Evolutionary conservation across 2,329 filamentous ascomycete species (phyloP), one percentile per base, ranked within the genome.

Genomic region (Lasiodiplodia citricola): DNA sequence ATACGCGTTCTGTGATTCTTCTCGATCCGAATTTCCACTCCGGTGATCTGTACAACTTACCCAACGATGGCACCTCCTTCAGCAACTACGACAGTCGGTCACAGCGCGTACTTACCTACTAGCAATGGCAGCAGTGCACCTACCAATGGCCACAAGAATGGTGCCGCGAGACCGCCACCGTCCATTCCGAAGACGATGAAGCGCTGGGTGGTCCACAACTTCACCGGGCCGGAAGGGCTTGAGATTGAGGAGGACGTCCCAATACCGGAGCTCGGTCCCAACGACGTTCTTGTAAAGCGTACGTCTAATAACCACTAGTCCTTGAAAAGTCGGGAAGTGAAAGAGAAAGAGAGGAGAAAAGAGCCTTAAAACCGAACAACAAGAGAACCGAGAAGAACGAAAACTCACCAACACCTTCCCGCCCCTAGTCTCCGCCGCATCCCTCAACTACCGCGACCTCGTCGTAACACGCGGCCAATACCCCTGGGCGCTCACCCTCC

Each of bases 221-320:
- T 64, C 47, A 52, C 28, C 44, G 60, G 47, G 11, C 60, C 60
- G 11, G 60, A 37, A 21, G 60, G 60, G 28, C 60, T 64, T 4
- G 28, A 38, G 28, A 11, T 64, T 4, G 82, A 85, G 57, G 79
- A 81, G 38, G 28, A 28, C 28, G 83, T 80, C 0, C 74, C 84
- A 1, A 75, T 92, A 2, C 88, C 90, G 14, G 80, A 87, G 71
- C 75, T 91, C 1, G 91, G 91, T 56, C 90, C 92, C 67, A 87
- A 87, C 70, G 88, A 94, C 35, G 90, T 93, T 5, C 84, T 94
- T 41, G 88, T 94, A 73, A 91, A 90, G 78, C 83, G 83, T 83
- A 75, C 66, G 77, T 23, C 37, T n/a, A 47, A 3, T 31, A 7
- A 18, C 37, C 21, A 23, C 16, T 31, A 37, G 1, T 13, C 2